Base-by-base conservation (phyloP, 2,329 filamentous ascomycete genomes). In the Alternaria ventricosa region DNA sequence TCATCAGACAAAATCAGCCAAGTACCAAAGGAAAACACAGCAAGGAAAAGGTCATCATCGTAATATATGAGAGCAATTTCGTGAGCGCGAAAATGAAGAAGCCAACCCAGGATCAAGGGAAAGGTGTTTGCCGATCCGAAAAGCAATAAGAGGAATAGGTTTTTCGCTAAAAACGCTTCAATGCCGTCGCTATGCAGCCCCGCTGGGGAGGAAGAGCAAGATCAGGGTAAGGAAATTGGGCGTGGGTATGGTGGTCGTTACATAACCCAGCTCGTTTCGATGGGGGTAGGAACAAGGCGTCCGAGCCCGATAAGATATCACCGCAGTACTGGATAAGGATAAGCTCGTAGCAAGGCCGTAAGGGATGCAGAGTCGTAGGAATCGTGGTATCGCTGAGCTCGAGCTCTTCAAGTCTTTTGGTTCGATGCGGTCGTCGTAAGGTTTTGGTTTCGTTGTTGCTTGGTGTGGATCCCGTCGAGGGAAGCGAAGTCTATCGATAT, bases 131-230 rank as follows among this genome's bases (percentile, higher is more conserved):
- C 55, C 60, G 55, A 57, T 55, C 55, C 56, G 11, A 55, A 57
- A 44, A 30, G 28, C 49, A 44, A 33, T 22, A 33, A 49, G 50
- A 59, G 43, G 44, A 44, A 60, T 30, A 43, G 45, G 44, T 27
- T 55, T 41, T 27, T 74, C 75, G 75, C 74, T 75, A 61, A 72
- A 77, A 77, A 73, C 75, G 75, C 75, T 77, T 67, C 63, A 72
- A 76, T 73, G 70, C 73, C 70, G 64, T 78, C 75, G 75, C 75
- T 78, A 78, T 78, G 76, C 76, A 74, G 64, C 66, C 71, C 65
- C 67, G 64, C 56, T 45, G 63, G 36, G 71, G 60, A 46, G 61
- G 59, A 23, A 64, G 41, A 61, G 55, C 45, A 58, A 60, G 43
- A 71, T 71, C 54, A 70, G 71, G 67, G 73, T 63, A 64, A 59